Conservation (phyloP, 805 yeast genomes). For the Candida ascalaphidarum region DNA sequence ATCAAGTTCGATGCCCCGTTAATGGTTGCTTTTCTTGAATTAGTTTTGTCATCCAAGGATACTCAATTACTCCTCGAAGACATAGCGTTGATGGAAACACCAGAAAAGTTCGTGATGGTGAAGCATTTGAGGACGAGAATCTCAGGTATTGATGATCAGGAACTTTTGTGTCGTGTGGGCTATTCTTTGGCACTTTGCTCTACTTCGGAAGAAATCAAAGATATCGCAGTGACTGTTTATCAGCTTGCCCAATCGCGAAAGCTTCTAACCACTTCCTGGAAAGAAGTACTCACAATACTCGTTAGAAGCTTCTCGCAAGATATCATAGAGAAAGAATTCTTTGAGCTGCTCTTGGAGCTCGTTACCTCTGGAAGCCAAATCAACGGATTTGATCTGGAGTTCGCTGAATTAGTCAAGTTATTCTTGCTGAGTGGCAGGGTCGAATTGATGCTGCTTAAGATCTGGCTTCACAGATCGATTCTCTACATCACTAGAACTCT, state of each 20-base stretch:
- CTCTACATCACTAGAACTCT: constrained; percentile 56
- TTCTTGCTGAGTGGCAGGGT: constrained; percentile 13
- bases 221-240: too few relatives aligned
- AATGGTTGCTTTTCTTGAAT: too few relatives aligned
- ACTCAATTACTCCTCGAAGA: too few relatives aligned
- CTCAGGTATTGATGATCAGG: constrained; percentile 5
- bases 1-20: too few relatives aligned
- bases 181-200: constrained; percentile 6
- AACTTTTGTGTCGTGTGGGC: constrained; percentile 10
- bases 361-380: too few relatives aligned
- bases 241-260: too few relatives aligned
- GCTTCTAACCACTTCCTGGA: too few relatives aligned
- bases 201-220: background rate
- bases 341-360: constrained; percentile 12
- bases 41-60: constrained; percentile 5
- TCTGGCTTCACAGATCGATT: constrained; percentile 53
- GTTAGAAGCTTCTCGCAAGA: too few relatives aligned
- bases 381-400: constrained; percentile 16
- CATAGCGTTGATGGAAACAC: too few relatives aligned
- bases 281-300: too few relatives aligned
- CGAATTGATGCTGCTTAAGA: constrained; percentile 12
- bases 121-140: constrained; percentile 5
- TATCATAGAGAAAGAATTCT: constrained; percentile 6
- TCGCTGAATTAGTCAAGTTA: constrained; percentile 19
- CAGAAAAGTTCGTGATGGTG: constrained; percentile 1